Percentiles rank a stretch among this genome's conserved stretches.
Conservation (phyloP, 2,329 filamentous ascomycete genomes). For the Cladosporium sp. region DNA sequence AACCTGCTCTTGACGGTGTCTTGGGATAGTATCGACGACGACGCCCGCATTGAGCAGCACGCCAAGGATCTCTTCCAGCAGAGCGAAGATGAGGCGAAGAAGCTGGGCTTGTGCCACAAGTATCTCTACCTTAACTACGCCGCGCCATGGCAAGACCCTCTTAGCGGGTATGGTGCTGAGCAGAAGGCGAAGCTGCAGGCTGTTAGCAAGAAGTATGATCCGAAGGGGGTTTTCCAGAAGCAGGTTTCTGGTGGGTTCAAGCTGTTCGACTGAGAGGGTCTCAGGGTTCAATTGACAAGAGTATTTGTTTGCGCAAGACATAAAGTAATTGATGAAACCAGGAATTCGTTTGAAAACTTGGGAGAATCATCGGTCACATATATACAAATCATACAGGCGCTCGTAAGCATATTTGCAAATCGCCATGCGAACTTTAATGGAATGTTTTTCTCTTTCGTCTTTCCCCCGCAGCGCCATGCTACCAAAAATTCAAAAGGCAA, state of each 20-base stretch:
- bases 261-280: constrained; percentile 8
- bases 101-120: constrained; percentile 21
- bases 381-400: not conserved
- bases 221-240: constrained; percentile 38
- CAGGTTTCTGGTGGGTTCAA: constrained; percentile 41
- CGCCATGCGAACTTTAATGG: not conserved
- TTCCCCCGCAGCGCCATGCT: constrained; percentile 10
- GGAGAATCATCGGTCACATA: not conserved
- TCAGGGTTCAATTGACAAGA: too few species aligned
- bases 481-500: not conserved
- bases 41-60: constrained; percentile 19
- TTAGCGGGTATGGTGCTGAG: constrained; percentile 34
- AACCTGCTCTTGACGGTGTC: constrained; percentile 22
- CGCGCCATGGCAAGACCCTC: constrained; percentile 38
- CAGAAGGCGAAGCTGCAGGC: constrained; percentile 34
- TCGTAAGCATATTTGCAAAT: not conserved
- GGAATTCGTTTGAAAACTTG: not conserved
- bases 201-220: constrained; percentile 40
- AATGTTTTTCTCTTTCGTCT: not conserved
- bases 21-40: constrained; percentile 22
- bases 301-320: not conserved
- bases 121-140: constrained; percentile 41
- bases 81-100: constrained; percentile 9
- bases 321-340: not conserved
- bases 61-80: constrained; percentile 19